Conservation (phyloP, 495 filamentous ascomycete species). For the Daldinia decipiens region DNA sequence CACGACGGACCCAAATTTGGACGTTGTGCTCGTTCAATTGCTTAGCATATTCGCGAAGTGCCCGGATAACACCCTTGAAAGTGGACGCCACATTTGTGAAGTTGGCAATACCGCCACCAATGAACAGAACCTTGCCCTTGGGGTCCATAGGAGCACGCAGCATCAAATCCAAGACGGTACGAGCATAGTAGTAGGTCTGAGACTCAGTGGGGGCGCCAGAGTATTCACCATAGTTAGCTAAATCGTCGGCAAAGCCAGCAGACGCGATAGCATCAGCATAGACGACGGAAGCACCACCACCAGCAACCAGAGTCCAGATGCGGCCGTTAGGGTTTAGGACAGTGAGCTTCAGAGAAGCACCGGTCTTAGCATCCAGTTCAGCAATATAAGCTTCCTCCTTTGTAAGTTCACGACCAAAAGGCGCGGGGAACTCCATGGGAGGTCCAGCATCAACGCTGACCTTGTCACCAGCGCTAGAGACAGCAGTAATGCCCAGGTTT, state of each 20-base stretch:
- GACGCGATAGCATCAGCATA: constrained; percentile 99
- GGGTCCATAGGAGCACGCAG: constrained; percentile 85
- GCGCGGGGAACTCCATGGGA: constrained; percentile 98
- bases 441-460: constrained; percentile 96
- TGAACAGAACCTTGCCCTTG: constrained; percentile 98
- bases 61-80: constrained; percentile 99
- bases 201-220: constrained; percentile 97
- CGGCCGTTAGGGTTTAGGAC: constrained; percentile 91
- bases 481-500: constrained; percentile 78
- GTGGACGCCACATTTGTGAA: constrained; percentile 98
- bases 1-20: constrained; percentile 99
- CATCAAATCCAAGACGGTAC: constrained; percentile 97
- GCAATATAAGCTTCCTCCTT: constrained; percentile 99
- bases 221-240: constrained; percentile 99
- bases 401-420: constrained; percentile 96
- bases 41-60: constrained; percentile 89
- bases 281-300: constrained; percentile 99
- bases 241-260: constrained; percentile 91
- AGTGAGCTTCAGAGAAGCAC: constrained; percentile 97
- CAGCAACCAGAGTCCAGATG: constrained; percentile 97
- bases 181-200: constrained; percentile 98
- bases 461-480: constrained; percentile 70
- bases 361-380: constrained; percentile 98
- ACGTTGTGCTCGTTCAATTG: constrained; percentile 94
- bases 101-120: constrained; percentile 99